Evolutionary conservation across 306 rosid genomes (phyloP).

Genomic region (Pachyrhizus erosus): DNA sequence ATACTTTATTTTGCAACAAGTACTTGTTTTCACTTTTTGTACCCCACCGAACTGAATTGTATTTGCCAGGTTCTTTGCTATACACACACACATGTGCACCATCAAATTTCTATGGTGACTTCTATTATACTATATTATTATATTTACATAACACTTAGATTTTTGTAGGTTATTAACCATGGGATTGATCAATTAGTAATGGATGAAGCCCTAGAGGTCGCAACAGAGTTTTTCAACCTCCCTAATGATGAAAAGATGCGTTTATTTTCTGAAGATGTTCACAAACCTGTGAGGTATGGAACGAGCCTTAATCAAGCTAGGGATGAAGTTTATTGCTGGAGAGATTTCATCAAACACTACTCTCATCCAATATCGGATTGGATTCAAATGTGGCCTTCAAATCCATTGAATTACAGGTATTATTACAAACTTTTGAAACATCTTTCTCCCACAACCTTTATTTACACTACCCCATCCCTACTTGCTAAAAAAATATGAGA

Average conservation of each 20-base stretch:
- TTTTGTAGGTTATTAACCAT: constrained; percentile 58
- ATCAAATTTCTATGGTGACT: background rate
- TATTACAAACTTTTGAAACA: background rate
- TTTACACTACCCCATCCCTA: background rate
- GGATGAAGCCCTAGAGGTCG: constrained; percentile 47
- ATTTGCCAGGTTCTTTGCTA: background rate
- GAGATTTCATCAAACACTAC: constrained; percentile 69
- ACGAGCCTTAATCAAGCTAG: constrained; percentile 56
- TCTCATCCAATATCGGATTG: constrained; percentile 60
- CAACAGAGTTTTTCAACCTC: constrained; percentile 60
- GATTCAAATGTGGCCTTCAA: constrained; percentile 67
- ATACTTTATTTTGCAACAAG: no score
- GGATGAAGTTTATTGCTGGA: constrained; percentile 62
- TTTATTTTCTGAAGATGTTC: constrained; percentile 53
- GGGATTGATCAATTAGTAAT: constrained; percentile 47
- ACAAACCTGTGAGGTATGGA: constrained; percentile 62
- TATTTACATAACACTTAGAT: background rate
- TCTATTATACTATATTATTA: background rate
- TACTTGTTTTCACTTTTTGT: background rate
- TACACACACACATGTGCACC: background rate
- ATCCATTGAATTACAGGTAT: constrained; percentile 59
- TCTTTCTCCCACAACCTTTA: background rate
- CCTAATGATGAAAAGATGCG: constrained; percentile 57
- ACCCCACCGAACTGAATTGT: background rate
- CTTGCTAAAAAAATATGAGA: no score